Evolutionary conservation across 139 green algal species (phyloP), one percentile per base, ranked within the genome.

Genomic region (Tetraselmis striata): DNA sequence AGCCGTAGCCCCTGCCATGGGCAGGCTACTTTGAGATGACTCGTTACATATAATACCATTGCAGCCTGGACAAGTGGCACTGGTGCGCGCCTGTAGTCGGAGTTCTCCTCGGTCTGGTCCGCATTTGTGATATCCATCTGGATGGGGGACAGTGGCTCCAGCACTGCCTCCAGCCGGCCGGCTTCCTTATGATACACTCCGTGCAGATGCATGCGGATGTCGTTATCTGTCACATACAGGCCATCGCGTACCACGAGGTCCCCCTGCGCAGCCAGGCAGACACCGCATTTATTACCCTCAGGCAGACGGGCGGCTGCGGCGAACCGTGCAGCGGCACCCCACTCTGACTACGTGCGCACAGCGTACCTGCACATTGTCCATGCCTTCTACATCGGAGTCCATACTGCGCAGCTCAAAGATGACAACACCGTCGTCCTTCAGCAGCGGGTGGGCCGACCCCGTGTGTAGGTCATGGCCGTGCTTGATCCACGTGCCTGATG

Each of bases 231-330:
- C 1, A 94, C 74, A 74, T 90, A 91, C 29, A 79, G 45, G 0
- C 92, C 93, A 74, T 94, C 86, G 0, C 91, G 80, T 45, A 95
- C 32, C 32, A 94, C 79, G 45, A 96, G 30, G 59, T 95, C 92
- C 1, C 90, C 93, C 86, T 93, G 85, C 30, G 86, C 75, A 79
- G 31, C 58, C 31, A 28, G 75, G 1, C 58, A 59, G 29, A 75
- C 2, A 80, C 11, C 77, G 24, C 22, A 80, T 80, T 27, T 1
- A 23, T 23, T 32, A 45, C 45, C 67, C 24, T 31, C 29, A 79
- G 1, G 23, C 5, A 76, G 25, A 30, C 31, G 32, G 2, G 27
- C 23, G 2, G 30, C 2, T 75, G 32, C 29, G 1, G 30, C 1
- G 30, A 28, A 25, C 77, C 26, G 30, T 80, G 23, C n/a, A 31